phyloP scores from a whole-genome alignment of 2,329 filamentous ascomycete genomes.

The Exophiala sp. region DNA sequence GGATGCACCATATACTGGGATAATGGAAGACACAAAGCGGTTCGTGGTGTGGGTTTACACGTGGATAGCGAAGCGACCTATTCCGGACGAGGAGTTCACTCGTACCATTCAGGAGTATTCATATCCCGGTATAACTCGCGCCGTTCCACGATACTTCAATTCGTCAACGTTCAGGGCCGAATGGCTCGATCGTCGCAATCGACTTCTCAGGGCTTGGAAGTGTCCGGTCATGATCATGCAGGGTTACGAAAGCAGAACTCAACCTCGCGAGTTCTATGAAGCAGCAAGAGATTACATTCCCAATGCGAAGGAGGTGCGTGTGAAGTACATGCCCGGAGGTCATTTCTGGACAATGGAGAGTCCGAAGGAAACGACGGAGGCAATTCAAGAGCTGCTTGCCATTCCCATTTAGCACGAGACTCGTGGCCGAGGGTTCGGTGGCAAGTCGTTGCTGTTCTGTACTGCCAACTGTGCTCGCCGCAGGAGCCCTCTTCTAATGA shows the following conservation, averaged over 20 bases:
- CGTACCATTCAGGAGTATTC: conserved; percentile 13
- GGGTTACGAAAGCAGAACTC: conserved; percentile 9
- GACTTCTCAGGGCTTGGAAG: conserved; percentile 4
- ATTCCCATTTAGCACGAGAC: neutral
- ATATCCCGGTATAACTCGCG: neutral
- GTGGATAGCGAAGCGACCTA: neutral
- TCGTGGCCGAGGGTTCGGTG: too few relatives aligned
- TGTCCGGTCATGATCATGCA: conserved; percentile 11
- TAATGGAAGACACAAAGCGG: conserved; percentile 1
- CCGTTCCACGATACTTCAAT: conserved; percentile 17
- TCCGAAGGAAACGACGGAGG: conserved; percentile 4
- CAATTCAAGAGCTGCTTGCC: neutral
- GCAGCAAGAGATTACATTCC: conserved; percentile 1
- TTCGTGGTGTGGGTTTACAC: conserved; percentile 6
- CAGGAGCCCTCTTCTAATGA: too few relatives aligned
- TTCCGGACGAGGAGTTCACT: neutral
- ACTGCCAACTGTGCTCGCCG: too few relatives aligned
- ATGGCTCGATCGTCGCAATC: conserved; percentile 10
- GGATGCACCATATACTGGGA: conserved; percentile 8
- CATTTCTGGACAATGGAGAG: conserved; percentile 11
- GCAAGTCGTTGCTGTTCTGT: too few relatives aligned
- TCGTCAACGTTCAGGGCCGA: conserved; percentile 13
- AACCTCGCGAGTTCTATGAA: conserved; percentile 12
- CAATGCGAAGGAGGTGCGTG: conserved; percentile 3
- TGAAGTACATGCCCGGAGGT: conserved; percentile 2